A percentile compares a stretch with the other conserved stretches of the same genome.
phyloP scores from a whole-genome alignment of 164 flowering plant species.

The Piper betle region DNA sequence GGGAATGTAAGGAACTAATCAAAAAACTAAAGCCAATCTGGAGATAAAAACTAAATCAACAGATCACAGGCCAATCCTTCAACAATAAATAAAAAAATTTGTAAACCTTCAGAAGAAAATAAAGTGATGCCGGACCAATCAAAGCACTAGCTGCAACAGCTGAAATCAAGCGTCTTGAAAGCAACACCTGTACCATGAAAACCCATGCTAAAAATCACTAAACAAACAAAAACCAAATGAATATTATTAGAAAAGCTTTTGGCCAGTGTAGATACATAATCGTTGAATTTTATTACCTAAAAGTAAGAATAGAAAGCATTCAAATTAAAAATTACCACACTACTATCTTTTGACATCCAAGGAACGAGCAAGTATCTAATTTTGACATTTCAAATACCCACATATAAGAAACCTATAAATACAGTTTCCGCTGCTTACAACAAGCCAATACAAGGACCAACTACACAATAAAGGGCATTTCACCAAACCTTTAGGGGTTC shows the following conservation, averaged over 20 bases:
- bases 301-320: too few species aligned
- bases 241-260: background rate
- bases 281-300: too few species aligned
- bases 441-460: background rate
- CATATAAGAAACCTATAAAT: too few species aligned
- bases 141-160: conserved; percentile 73
- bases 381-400: too few species aligned
- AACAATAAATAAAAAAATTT: background rate
- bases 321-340: too few species aligned
- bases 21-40: too few species aligned
- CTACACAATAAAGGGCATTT: background rate
- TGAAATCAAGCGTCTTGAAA: conserved; percentile 48
- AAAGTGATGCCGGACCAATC: conserved; percentile 62
- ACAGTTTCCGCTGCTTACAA: too few species aligned
- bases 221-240: background rate
- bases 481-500: background rate
- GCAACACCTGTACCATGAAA: conserved; percentile 53
- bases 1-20: background rate
- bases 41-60: too few species aligned
- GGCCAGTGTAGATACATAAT: background rate
- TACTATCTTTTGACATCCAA: too few species aligned
- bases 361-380: too few species aligned
- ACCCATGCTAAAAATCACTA: too few species aligned
- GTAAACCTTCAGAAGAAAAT: conserved; percentile 69
- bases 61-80: background rate